Conservation (phyloP, 106 monocot genomes). For the Dendrobium chrysotoxum region DNA sequence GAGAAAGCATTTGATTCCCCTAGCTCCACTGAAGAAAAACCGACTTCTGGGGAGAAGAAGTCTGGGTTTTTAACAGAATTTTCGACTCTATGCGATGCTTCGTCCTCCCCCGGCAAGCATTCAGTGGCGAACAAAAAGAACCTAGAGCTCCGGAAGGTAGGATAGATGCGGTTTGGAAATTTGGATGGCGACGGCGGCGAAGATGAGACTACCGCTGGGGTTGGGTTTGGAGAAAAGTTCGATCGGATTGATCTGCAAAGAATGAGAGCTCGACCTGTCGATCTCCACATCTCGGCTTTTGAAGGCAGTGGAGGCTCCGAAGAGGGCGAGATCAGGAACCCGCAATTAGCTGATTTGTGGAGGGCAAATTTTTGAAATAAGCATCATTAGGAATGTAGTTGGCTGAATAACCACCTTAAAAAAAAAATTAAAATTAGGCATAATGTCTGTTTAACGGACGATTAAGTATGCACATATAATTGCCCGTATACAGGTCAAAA, state of each 20-base stretch:
- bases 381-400: no score
- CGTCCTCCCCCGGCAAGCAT: neutral
- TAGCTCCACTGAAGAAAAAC: neutral
- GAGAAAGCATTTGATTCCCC: neutral
- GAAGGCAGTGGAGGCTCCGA: neutral
- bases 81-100: neutral
- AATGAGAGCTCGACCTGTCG: conserved; percentile 34
- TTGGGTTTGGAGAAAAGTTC: conserved; percentile 9
- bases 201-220: conserved; percentile 10
- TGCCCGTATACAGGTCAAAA: no score
- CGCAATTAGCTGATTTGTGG: no score
- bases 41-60: neutral
- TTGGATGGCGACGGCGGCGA: neutral
- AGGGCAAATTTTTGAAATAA: no score
- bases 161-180: neutral
- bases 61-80: neutral
- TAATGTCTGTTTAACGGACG: no score
- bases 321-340: no score
- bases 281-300: conserved; percentile 50
- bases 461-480: no score
- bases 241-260: conserved; percentile 15
- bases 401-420: no score
- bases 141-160: conserved; percentile 18
- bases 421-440: no score
- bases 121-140: conserved; percentile 14